Evolutionary conservation across 2,329 filamentous ascomycete species (phyloP), one percentile per base, ranked within the genome.

Genomic region (Aspergillus candidus): DNA sequence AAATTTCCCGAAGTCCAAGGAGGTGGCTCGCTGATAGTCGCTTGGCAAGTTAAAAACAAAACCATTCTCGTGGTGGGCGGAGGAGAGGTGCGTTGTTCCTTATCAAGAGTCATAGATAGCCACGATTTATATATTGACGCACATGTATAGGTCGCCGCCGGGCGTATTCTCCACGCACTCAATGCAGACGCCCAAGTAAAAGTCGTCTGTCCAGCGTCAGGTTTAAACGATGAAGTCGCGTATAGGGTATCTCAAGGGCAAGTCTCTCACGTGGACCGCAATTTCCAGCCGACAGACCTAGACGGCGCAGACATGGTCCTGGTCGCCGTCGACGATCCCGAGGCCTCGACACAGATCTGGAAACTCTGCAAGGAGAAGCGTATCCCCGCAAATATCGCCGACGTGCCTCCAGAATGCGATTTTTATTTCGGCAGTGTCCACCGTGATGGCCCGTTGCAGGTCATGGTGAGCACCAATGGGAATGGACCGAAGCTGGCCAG

Each of bases 391-490:
- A 98, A 98, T 67, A 95, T 98, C 54, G 93, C 93, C 54, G 93
- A 98, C 63, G 93, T 98, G 3, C 93, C 93, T 0, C 79, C 88
- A 1, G 93, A 98, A 67, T 98, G 93, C 68, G 93, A 98, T 62
- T 98, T 98, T 64, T 98, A 96, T 75, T 98, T 98, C 71, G 93
- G 93, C 50, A 93, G 86, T 63, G 84, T 96, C 32, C 88, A 98
- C 69, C 84, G 93, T 40, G 93, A 98, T 65, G 93, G 93, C 0
- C 93, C 93, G 5, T 70, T 98, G 48, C 93, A 98, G 72, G 84
- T 98, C 59, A 98, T 98, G 93, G 91, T 98, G 56, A 94, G 87
- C 71, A 98, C 93, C 31, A 98, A 97, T 65, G 93, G 93, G 41
- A 96, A 95, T 63, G 93, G 93, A 0, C 93, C 93, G 0, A 83